Evolutionary conservation across 306 rosid species (phyloP), one percentile per base, ranked within the genome.

Genomic region (Sechiopsis laciniata): DNA sequence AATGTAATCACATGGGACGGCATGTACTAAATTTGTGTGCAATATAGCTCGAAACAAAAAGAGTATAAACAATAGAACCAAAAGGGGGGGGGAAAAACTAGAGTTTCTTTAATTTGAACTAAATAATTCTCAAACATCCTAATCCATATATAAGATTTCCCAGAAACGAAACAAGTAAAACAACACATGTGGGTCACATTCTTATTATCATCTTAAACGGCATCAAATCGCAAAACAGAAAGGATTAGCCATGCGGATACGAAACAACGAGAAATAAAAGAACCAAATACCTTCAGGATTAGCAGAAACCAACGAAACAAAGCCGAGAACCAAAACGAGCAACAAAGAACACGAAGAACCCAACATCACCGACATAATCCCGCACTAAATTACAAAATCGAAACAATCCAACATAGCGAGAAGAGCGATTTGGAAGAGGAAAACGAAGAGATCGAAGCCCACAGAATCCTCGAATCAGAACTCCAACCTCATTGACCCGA

Each of bases 221-320:
- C 14, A 63, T n/a, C 70, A 63, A 63, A 63, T 32, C 51, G 14
- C 11, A 2, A 11, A 68, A 15, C 29, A 68, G 29, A 48, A 48
- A 19, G 5, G 0, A 37, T 4, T 12, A 19, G 52, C 17, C 8
- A 7, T 26, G 8, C 48, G 10, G 10, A 26, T 26, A 45, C 45
- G 53, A 42, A 40, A 17, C 5, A 17, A 67, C 0, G 73, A 48
- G 73, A 20, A 68, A 48, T 68, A 6, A 9, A 19, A 68, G n/a
- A 68, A 46, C 2, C 4, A 65, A 17, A 46, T 13, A 68, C 73
- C 73, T 68, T 68, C 73, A 48, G 37, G 19, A 68, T 68, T 68
- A 68, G 73, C 73, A 68, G 56, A 68, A 37, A 68, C 19, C 73
- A 68, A 17, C 20, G 56, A 68, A 68, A 48, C 73, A 48, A 21